These are phyloP conservation scores for Neoboletus brunneissimus DNA, from an alignment of 768 basidiomycete species.

Conservation along the genomic window DNA sequence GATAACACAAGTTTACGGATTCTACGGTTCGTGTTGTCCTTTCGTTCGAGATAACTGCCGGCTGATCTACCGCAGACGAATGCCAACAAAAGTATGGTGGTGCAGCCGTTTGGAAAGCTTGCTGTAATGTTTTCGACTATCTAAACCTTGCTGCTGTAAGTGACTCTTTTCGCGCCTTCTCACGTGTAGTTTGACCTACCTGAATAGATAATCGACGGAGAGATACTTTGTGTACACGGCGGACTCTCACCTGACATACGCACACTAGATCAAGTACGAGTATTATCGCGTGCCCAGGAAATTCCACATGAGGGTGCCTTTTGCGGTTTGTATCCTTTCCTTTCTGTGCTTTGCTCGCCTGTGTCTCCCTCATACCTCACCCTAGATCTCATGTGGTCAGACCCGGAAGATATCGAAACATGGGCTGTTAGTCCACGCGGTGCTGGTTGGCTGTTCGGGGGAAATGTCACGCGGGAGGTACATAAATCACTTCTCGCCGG, in stretches of 20 bases:
- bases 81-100: conserved; percentile 98
- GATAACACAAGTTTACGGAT: conserved; percentile 99
- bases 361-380: neutral
- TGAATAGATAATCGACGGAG: conserved; percentile 86
- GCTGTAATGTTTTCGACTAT: conserved; percentile 95
- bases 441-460: conserved; percentile 94
- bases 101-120: conserved; percentile 94
- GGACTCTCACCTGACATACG: conserved; percentile 95
- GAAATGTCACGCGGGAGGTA: conserved; percentile 81
- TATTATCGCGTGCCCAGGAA: conserved; percentile 92
- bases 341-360: neutral
- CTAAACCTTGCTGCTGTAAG: conserved; percentile 90
- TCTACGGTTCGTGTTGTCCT: conserved; percentile 65
- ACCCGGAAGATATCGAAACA: conserved; percentile 90
- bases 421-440: conserved; percentile 98
- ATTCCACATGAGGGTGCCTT: conserved; percentile 99
- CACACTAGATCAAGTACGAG: conserved; percentile 91
- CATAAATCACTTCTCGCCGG: conserved; percentile 5
- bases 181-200: neutral
- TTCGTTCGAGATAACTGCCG: neutral
- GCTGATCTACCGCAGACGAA: conserved; percentile 57
- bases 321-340: conserved; percentile 55
- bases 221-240: conserved; percentile 91
- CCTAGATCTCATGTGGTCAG: conserved; percentile 96
- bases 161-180: neutral